phyloP scores from a whole-genome alignment of 2,329 filamentous ascomycete species.

The Malbranchea zuffiana region DNA sequence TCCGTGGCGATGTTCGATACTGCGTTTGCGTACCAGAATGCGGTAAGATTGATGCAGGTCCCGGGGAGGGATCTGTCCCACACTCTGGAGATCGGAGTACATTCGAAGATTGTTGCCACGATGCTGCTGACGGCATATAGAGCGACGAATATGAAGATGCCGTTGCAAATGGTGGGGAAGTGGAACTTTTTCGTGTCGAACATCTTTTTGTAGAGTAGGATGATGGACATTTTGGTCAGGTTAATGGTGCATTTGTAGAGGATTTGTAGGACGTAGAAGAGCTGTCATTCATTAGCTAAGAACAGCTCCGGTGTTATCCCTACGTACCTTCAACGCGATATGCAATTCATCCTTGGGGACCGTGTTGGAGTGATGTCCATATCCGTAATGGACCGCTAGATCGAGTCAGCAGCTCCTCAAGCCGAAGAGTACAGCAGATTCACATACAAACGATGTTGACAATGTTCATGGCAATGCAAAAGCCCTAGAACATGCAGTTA shows the following conservation, averaged over 20 bases:
- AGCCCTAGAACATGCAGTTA: conserved; percentile 15
- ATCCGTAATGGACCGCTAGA: conserved; percentile 22
- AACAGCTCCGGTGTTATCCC: background rate
- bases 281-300: too few species aligned
- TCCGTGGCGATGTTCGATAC: conserved; percentile 28
- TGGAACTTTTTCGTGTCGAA: conserved; percentile 40
- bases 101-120: conserved; percentile 41
- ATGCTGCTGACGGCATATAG: conserved; percentile 40
- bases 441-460: conserved; percentile 19
- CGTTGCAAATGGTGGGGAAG: conserved; percentile 37
- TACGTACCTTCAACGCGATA: conserved; percentile 19
- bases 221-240: conserved; percentile 43
- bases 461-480: conserved; percentile 20
- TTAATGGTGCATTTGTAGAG: conserved; percentile 47
- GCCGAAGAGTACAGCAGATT: background rate
- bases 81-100: conserved; percentile 37
- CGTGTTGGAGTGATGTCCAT: conserved; percentile 18
- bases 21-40: conserved; percentile 42
- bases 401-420: background rate
- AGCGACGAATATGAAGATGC: conserved; percentile 34
- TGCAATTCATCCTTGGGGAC: conserved; percentile 17
- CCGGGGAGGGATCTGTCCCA: conserved; percentile 36
- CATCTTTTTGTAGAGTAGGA: conserved; percentile 45
- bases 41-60: conserved; percentile 37
- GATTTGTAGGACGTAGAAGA: conserved; percentile 43